Base-by-base conservation (phyloP, 2,329 filamentous ascomycete genomes). In the Trichoderma afroharzianum region DNA sequence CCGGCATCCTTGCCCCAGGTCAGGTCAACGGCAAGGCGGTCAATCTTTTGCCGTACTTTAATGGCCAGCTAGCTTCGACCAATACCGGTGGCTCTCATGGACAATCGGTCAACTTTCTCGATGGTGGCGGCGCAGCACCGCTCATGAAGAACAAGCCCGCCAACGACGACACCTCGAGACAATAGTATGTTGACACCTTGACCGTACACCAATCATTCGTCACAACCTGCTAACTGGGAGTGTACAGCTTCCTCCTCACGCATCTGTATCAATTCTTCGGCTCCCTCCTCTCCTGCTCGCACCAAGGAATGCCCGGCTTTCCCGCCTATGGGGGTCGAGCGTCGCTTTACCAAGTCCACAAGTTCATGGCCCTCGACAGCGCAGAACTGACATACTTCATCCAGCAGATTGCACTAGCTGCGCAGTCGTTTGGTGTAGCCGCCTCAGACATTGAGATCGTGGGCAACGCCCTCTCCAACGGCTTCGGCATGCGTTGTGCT, bases 251-350 rank as follows among this genome's bases (percentile, higher is more conserved):
- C 73, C 86, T 91, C 70, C 79, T 91, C 73, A 90, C 87, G 58
- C 88, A 90, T 76, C 81, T 91, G 47, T 90, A 91, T 81, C 79
- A 87, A 74, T 90, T 86, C 83, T 91, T 91, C 77, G 88, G 87
- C 64, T 81, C 81, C 28, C 83, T 91, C 26, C 83, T 90, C 53
- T 86, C 85, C 75, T 90, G 88, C 81, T 83, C 84, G 67, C 73
- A 80, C 76, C 84, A 86, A 77, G 85, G 85, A 68, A 83, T 81
- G 79, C 71, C 81, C 14, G 86, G 82, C 26, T 88, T 86, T 77
- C 82, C 84, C 32, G 78, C 81, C 33, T 90, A 90, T 78, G 73
- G 68, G 12, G 86, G 83, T 63, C 73, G 80, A 11, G 76, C 80
- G 0, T 85, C 82, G 74, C 84, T 85, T 83, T 87, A 86, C 79